phyloP scores from a whole-genome alignment of 1,284 basidiomycete species.

The Schizopora paradoxa region DNA sequence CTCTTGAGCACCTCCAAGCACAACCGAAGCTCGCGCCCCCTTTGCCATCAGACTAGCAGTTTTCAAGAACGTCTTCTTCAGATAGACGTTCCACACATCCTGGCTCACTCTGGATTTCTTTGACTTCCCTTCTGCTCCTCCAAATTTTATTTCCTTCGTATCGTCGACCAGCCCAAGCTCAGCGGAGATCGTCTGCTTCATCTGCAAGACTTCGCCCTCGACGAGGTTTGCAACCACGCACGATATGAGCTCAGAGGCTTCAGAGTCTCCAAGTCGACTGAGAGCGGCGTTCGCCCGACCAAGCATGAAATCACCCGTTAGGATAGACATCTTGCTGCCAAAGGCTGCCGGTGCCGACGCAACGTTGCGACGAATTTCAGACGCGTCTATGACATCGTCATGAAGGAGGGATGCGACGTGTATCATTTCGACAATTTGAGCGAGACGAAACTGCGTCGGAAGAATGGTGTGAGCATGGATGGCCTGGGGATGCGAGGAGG shows the following conservation, averaged over 20 bases:
- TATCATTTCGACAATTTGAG: conserved; percentile 98
- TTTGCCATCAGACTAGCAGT: conserved; percentile 97
- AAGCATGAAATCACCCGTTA: conserved; percentile 94
- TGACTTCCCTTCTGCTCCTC: background rate
- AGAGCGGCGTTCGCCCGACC: conserved; percentile 88
- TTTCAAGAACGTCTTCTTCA: conserved; percentile 95
- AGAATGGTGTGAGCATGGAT: conserved; percentile 44
- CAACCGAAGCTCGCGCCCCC: conserved; percentile 81
- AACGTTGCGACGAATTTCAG: conserved; percentile 74
- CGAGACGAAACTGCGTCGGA: conserved; percentile 87
- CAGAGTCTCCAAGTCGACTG: conserved; percentile 78
- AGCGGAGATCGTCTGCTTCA: too few relatives aligned
- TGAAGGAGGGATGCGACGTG: conserved; percentile 95
- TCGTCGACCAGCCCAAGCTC: too few relatives aligned
- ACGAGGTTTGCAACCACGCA: conserved; percentile 93
- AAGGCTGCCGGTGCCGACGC: conserved; percentile 85
- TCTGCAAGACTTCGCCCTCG: conserved; percentile 93
- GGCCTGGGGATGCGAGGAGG: too few relatives aligned
- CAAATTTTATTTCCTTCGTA: conserved; percentile 3
- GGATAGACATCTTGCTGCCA: conserved; percentile 93
- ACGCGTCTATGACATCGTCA: conserved; percentile 91
- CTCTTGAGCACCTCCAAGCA: conserved; percentile 82
- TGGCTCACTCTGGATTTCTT: conserved; percentile 23
- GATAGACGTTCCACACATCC: conserved; percentile 81
- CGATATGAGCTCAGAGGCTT: conserved; percentile 91